Percentiles rank a stretch among this genome's conserved stretches.
Conservation (phyloP, 179 eudicot species). For the Vitellaria paradoxa region DNA sequence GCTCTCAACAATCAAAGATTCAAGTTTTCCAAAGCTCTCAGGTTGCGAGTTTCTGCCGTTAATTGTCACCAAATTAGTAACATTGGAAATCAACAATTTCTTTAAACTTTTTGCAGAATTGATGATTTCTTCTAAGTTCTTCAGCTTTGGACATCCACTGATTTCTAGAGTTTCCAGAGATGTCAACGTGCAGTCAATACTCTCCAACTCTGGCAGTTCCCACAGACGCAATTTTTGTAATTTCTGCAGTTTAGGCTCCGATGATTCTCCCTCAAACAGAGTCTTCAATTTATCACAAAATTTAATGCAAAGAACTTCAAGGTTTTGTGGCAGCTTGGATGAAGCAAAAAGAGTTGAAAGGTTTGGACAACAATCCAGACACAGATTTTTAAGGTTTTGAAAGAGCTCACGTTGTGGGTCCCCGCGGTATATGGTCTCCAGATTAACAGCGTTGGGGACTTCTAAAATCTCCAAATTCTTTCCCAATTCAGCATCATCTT, state of each 20-base stretch:
- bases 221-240: not conserved
- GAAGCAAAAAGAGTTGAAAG: slow-evolving; percentile 4
- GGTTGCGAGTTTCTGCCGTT: not conserved
- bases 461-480: slow-evolving; percentile 12
- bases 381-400: slow-evolving; percentile 20
- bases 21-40: no score
- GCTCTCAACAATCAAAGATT: not conserved
- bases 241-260: not conserved
- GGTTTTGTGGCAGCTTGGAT: not conserved
- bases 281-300: slow-evolving; percentile 13
- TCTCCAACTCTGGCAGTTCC: slow-evolving; percentile 16
- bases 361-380: slow-evolving; percentile 24
- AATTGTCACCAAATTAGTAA: not conserved
- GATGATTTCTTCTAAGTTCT: not conserved
- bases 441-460: slow-evolving; percentile 13
- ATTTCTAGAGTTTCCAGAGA: not conserved
- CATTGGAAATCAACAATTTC: not conserved
- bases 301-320: slow-evolving; percentile 10
- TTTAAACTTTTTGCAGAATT: not conserved
- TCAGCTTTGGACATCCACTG: slow-evolving; percentile 12
- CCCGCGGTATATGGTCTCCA: slow-evolving; percentile 7
- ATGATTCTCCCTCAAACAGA: not conserved
- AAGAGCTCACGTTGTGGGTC: not conserved
- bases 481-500: not conserved
- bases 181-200: not conserved